Evolutionary conservation across 2,329 filamentous ascomycete genomes (phyloP), one percentile per base, ranked within the genome.

Genomic region (Thelonectria blattea): DNA sequence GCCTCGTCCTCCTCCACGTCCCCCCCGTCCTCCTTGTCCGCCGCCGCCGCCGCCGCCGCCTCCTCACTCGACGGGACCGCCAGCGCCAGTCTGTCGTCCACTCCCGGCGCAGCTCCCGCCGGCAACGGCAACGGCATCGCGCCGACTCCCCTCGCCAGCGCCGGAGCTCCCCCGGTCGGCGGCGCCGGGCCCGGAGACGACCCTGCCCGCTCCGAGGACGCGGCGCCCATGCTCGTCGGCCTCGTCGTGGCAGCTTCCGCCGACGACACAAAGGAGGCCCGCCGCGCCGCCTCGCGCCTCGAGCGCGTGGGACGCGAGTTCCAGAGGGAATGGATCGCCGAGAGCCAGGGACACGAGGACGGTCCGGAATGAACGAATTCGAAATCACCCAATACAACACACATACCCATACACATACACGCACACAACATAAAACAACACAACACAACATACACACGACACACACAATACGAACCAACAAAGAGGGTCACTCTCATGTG

Each of bases 241-340:
- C 73, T 86, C 10, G 83, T 88, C 1, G 80, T 87, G 4, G 84
- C 84, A 1, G 76, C 77, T 5, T 76, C 76, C 3, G 74, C 80
- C 1, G 79, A 82, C 41, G 78, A 83, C 8, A 76, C 78, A 10
- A 72, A 73, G 27, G 83, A 86, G 58, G 85, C 84, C 2, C 78
- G 83, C 10, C 78, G 81, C 47, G 83, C 84, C 1, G 82, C 82
- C 0, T 79, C 78, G 0, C 76, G 80, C 57, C 71, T 88, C 11
- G 85, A 88, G 73, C 78, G 78, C 53, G 75, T 87, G 3, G 86
- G 82, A 1, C 75, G 80, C 59, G 80, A 82, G 48, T 81, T 88
- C 49, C 86, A 88, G 70, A 74, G 75, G 24, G 80, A 82, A 61
- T 87, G 84, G 83, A 70, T 73, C 1, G 67, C 69, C 20, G 72